These are phyloP conservation scores for Spergularia azorica DNA, from an alignment of 179 eudicot genomes.

Conservation along the genomic window DNA sequence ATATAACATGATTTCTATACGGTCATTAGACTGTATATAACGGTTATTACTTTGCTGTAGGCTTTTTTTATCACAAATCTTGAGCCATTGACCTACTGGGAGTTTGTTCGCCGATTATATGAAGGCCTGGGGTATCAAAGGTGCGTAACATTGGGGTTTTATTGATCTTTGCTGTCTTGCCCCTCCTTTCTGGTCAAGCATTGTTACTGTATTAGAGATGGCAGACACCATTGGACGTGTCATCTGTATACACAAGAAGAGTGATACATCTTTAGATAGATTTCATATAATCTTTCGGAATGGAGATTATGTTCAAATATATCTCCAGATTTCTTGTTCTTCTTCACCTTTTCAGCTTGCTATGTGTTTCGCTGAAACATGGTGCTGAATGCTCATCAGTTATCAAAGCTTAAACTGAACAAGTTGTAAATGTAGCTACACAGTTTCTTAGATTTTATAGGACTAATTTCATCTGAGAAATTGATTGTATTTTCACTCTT, in stretches of 20 bases:
- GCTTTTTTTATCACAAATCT: conserved; percentile 83
- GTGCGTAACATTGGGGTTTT: conserved; percentile 36
- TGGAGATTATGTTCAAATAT: background rate
- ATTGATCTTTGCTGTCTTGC: background rate
- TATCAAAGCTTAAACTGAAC: background rate
- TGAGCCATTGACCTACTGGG: conserved; percentile 74
- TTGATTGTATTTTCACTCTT: background rate
- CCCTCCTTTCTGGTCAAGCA: background rate
- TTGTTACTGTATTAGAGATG: conserved; percentile 2
- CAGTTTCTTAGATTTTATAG: background rate
- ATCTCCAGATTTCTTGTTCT: background rate
- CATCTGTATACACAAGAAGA: background rate
- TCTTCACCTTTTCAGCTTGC: background rate
- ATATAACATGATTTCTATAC: background rate
- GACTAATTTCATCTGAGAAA: background rate
- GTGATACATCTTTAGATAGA: background rate
- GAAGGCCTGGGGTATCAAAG: conserved; percentile 84
- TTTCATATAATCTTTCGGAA: background rate
- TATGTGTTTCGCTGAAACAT: background rate
- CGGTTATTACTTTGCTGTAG: conserved; percentile 39
- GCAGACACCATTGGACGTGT: background rate
- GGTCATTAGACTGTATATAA: conserved; percentile 9
- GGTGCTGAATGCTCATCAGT: background rate
- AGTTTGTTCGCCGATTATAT: conserved; percentile 58
- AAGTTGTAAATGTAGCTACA: background rate